Base-by-base conservation (phyloP, 768 basidiomycete species). In the Suillus subalutaceus region DNA sequence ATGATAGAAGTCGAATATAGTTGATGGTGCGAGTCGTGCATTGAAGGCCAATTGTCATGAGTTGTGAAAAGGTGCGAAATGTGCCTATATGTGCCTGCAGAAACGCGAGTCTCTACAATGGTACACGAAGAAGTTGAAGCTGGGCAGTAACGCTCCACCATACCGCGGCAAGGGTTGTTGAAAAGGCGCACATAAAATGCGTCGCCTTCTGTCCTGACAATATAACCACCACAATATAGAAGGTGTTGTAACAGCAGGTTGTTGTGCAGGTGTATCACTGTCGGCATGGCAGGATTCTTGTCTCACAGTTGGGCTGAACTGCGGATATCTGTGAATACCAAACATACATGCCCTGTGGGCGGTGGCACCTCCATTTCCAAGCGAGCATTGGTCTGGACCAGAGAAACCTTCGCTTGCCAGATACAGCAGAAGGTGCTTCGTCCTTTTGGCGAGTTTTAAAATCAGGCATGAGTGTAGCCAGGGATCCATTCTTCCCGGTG, bases 131-230 rank as follows among this genome's bases (percentile, higher is more conserved):
- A 13, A 99, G 83, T 72, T 92, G 87, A 35, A 89, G 79, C 75
- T 99, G 97, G 18, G 96, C 91, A 38, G 86, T 88, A 71, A 97
- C 81, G 69, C 90, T 90, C 92, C 94, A 99, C 84, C 94, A 90
- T n/a, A 98, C 78, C 0, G 94, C 97, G 0, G 92, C 85, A 1
- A 94, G 82, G 15, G 94, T 86, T 2, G 89, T 92, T 2, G 94
- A 92, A 85, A 99, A 99, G n/a, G 97, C 94, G 61, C 96, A 96
- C 92, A 99, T 96, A 83, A 99, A 26, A 99, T 0, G 97, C 89
- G 73, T 99, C 97, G 37, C 97, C 97, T 89, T 99, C 97, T 13
- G 97, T 99, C 80, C 99, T 99, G 73, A 99, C 97, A 79, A 99
- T 95, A 76, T 99, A 99, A 0, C 97, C 97, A 35, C 96, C 96